Percentiles rank a stretch among this genome's conserved stretches.
These are phyloP conservation scores for Fusarium pininemorale DNA, from an alignment of 2,329 filamentous ascomycete genomes.

Conservation along the genomic window DNA sequence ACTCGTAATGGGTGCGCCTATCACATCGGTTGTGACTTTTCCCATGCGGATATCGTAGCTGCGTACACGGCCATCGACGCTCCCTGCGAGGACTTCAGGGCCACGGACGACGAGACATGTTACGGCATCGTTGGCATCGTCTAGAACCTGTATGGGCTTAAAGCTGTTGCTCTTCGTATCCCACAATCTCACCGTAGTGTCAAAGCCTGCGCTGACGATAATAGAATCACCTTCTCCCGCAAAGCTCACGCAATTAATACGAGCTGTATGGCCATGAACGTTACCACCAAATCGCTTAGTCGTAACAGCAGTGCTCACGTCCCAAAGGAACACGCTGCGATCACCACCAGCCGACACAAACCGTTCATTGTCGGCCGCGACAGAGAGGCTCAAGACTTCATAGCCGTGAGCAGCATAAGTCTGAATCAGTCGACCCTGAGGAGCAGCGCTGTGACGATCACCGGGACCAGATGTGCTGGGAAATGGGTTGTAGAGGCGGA, in stretches of 20 bases:
- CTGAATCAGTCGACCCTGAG: conserved; percentile 76
- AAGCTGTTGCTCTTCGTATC: conserved; percentile 65
- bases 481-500: conserved; percentile 86
- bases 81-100: conserved; percentile 74
- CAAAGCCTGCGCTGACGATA: conserved; percentile 77
- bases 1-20: conserved; percentile 79
- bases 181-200: conserved; percentile 81
- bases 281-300: conserved; percentile 75
- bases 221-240: conserved; percentile 79
- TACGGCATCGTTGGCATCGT: conserved; percentile 77
- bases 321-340: conserved; percentile 92
- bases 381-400: conserved; percentile 83
- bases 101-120: conserved; percentile 59
- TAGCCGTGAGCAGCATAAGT: conserved; percentile 92
- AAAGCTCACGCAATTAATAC: conserved; percentile 83
- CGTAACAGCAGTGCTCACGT: conserved; percentile 83
- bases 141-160: conserved; percentile 76
- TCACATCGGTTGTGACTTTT: conserved; percentile 72
- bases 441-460: conserved; percentile 45
- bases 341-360: conserved; percentile 93
- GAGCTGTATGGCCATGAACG: conserved; percentile 69
- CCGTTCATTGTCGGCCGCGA: conserved; percentile 79
- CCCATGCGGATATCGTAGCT: conserved; percentile 87
- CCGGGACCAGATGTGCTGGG: conserved; percentile 54
- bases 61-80: conserved; percentile 84